Conservation (phyloP, 2,329 filamentous ascomycete genomes). For the Verticillium klebahnii region DNA sequence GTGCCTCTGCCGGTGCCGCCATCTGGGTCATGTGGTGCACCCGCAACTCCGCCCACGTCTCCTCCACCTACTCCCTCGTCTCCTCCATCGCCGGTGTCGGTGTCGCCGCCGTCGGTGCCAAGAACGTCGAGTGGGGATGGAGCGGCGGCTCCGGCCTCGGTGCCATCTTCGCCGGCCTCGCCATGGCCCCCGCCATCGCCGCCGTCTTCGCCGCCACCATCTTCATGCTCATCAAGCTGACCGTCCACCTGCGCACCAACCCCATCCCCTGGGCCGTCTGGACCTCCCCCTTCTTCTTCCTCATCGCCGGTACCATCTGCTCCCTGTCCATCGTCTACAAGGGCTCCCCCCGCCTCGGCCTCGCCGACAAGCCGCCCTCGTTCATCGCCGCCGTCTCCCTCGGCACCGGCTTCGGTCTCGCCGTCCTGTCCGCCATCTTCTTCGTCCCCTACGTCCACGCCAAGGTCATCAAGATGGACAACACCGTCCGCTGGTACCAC, state of each 20-base stretch:
- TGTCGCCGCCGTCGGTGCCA: constrained; percentile 60
- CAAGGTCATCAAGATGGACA: constrained; percentile 65
- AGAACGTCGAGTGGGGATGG: constrained; percentile 65
- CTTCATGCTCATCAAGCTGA: constrained; percentile 67
- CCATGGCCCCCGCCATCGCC: constrained; percentile 66
- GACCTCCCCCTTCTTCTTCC: constrained; percentile 72
- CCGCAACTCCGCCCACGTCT: constrained; percentile 66
- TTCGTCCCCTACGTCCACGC: constrained; percentile 68
- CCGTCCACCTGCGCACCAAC: constrained; percentile 68
- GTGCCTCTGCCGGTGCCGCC: constrained; percentile 59
- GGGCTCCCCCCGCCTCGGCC: constrained; percentile 64
- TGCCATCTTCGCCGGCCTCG: constrained; percentile 66
- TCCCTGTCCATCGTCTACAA: constrained; percentile 78
- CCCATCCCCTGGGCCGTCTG: constrained; percentile 69
- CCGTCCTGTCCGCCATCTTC: constrained; percentile 58
- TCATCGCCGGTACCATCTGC: constrained; percentile 69
- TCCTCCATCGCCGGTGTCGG: constrained; percentile 66
- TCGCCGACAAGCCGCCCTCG: constrained; percentile 62
- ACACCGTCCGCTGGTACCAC: constrained; percentile 59
- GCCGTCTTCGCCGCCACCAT: constrained; percentile 61
- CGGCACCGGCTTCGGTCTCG: constrained; percentile 57
- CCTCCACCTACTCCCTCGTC: constrained; percentile 67
- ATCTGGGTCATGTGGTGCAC: constrained; percentile 81
- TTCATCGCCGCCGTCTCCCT: constrained; percentile 64
- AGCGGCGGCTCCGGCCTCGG: constrained; percentile 63